Conservation (phyloP, 2,329 filamentous ascomycete species). For the Ophiosphaerella korrae region DNA sequence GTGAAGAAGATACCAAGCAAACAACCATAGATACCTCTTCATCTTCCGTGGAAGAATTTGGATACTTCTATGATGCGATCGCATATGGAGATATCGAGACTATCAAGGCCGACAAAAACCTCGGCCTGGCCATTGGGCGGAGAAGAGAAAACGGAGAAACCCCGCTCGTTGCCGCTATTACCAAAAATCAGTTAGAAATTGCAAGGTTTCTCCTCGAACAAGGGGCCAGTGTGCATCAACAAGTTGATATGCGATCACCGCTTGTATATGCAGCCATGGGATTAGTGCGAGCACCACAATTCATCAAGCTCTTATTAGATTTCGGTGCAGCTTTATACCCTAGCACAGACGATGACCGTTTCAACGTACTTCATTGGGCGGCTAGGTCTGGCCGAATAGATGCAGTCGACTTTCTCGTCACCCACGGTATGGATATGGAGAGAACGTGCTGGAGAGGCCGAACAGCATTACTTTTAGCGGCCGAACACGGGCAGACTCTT, state of each 20-base stretch:
- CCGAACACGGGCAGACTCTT: constrained; percentile 17
- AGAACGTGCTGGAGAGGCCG: constrained; percentile 13
- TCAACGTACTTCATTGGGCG: constrained; percentile 28
- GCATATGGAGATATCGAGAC: constrained; percentile 9
- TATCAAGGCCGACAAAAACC: background rate
- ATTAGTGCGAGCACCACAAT: constrained; percentile 3
- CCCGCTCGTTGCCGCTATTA: constrained; percentile 19
- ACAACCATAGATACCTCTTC: background rate
- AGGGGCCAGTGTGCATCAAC: constrained; percentile 16
- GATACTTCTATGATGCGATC: constrained; percentile 12
- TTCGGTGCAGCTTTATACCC: constrained; percentile 14
- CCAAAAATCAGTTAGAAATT: constrained; percentile 10
- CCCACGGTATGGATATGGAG: constrained; percentile 21
- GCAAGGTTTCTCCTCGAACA: constrained; percentile 17
- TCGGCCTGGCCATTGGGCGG: background rate
- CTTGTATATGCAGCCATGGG: constrained; percentile 18
- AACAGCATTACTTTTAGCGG: constrained; percentile 28
- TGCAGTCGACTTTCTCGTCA: constrained; percentile 22
- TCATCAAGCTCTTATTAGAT: constrained; percentile 24
- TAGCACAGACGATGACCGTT: constrained; percentile 6
- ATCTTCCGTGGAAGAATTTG: background rate
- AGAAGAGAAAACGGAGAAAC: constrained; percentile 6
- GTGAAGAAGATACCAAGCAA: background rate
- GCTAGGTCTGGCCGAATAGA: constrained; percentile 14
- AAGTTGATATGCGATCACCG: constrained; percentile 6